phyloP scores from a whole-genome alignment of 306 rosid genomes.

The Argentina anserina region DNA sequence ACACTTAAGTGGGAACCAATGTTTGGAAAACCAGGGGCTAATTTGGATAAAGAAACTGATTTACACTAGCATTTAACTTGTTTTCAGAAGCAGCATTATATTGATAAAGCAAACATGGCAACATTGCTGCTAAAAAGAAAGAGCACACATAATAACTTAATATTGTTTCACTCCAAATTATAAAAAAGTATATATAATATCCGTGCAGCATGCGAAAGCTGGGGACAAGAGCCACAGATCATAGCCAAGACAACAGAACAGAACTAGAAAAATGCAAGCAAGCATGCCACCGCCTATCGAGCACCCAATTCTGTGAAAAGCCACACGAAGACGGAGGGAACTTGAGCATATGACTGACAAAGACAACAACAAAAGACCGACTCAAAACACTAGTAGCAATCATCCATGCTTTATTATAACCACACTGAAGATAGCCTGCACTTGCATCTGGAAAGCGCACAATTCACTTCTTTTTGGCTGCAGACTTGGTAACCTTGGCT shows the following conservation, averaged over 20 bases:
- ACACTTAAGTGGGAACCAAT: too few species aligned
- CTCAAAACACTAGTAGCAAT: neutral
- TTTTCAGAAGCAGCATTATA: too few species aligned
- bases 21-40: too few species aligned
- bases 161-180: neutral
- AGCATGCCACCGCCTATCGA: slow-evolving; percentile 52
- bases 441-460: slow-evolving; percentile 26
- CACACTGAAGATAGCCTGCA: neutral
- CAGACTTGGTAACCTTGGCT: slow-evolving; percentile 75
- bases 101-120: too few species aligned
- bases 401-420: slow-evolving; percentile 31
- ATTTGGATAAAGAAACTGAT: too few species aligned
- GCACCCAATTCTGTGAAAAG: slow-evolving; percentile 67
- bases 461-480: slow-evolving; percentile 74
- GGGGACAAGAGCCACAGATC: neutral
- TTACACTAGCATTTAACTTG: too few species aligned
- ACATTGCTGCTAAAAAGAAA: too few species aligned
- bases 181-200: neutral
- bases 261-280: neutral
- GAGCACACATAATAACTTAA: neutral
- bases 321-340: slow-evolving; percentile 31
- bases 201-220: neutral
- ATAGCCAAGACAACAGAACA: neutral
- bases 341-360: slow-evolving; percentile 17
- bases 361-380: neutral